These are phyloP conservation scores for Cyberlindnera petersonii DNA, from an alignment of 805 yeast species.

Conservation along the genomic window DNA sequence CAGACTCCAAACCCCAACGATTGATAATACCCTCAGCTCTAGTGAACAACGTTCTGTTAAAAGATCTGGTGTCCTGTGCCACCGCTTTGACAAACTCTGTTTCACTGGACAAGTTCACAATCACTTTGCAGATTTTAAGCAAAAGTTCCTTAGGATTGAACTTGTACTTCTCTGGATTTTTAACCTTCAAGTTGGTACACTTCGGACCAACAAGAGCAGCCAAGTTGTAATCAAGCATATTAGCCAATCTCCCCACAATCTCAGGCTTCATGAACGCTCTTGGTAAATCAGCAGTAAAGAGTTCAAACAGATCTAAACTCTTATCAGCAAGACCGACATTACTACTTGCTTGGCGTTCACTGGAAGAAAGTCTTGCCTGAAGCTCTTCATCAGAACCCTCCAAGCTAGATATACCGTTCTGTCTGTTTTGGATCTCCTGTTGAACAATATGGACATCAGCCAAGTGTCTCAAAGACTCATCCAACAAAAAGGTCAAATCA, in stretches of 20 bases:
- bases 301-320: conserved; percentile 70
- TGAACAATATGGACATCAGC: conserved; percentile 74
- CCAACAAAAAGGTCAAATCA: conserved; percentile 87
- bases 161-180: conserved; percentile 73
- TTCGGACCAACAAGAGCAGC: conserved; percentile 94
- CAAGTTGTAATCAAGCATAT: conserved; percentile 91
- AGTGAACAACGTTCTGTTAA: conserved; percentile 57
- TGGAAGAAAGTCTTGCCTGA: conserved; percentile 47
- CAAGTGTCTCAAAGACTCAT: conserved; percentile 82
- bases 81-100: conserved; percentile 71
- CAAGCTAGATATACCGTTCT: conserved; percentile 24
- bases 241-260: conserved; percentile 89
- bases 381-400: conserved; percentile 64
- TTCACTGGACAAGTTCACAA: conserved; percentile 64
- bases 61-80: conserved; percentile 90
- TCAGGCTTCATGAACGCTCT: conserved; percentile 81
- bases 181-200: conserved; percentile 83
- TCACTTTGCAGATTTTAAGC: conserved; percentile 67
- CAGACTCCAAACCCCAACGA: conserved; percentile 46
- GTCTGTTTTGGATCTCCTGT: conserved; percentile 53
- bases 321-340: conserved; percentile 80
- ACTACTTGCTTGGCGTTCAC: conserved; percentile 76
- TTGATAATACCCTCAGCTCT: conserved; percentile 68
- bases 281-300: conserved; percentile 86
- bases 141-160: conserved; percentile 78